phyloP scores from a whole-genome alignment of 306 rosid species.

The Prinsepia uniflora region DNA sequence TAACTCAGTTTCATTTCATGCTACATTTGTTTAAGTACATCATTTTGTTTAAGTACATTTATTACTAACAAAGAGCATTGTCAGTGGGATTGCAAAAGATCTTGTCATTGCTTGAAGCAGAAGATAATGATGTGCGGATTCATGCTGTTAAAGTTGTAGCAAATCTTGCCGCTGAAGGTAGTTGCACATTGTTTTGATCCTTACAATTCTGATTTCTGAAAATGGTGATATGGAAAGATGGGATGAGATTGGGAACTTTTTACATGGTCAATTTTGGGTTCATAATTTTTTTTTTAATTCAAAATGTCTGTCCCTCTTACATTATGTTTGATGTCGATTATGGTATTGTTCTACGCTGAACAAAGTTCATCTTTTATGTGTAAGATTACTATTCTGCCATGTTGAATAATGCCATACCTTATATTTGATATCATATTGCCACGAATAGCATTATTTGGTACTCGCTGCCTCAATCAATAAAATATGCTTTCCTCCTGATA shows the following conservation, averaged over 20 bases:
- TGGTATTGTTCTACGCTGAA: constrained; percentile 13
- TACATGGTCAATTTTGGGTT: neutral
- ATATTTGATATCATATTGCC: neutral
- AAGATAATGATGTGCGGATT: constrained; percentile 85
- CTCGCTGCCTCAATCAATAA: constrained; percentile 23
- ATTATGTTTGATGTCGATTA: neutral
- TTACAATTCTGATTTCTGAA: neutral
- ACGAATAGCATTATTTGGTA: constrained; percentile 5
- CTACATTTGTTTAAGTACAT: constrained; percentile 8
- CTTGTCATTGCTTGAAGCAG: constrained; percentile 94
- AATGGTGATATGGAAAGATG: neutral
- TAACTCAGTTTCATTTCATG: constrained; percentile 19
- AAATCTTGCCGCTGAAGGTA: constrained; percentile 99
- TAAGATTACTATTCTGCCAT: neutral
- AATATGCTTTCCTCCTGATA: constrained; percentile 20
- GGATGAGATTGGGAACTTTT: neutral
- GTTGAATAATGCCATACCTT: neutral
- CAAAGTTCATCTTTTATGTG: constrained; percentile 18
- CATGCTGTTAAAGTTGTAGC: constrained; percentile 99
- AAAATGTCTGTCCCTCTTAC: neutral
- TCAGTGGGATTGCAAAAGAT: constrained; percentile 98
- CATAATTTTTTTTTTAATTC: neutral
- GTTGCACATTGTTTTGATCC: constrained; percentile 6
- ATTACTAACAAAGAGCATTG: constrained; percentile 29
- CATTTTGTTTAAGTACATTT: constrained; percentile 14